Percentiles rank a stretch among this genome's conserved stretches.
These are phyloP conservation scores for Vigna mungo DNA, from an alignment of 306 rosid genomes.

Conservation along the genomic window DNA sequence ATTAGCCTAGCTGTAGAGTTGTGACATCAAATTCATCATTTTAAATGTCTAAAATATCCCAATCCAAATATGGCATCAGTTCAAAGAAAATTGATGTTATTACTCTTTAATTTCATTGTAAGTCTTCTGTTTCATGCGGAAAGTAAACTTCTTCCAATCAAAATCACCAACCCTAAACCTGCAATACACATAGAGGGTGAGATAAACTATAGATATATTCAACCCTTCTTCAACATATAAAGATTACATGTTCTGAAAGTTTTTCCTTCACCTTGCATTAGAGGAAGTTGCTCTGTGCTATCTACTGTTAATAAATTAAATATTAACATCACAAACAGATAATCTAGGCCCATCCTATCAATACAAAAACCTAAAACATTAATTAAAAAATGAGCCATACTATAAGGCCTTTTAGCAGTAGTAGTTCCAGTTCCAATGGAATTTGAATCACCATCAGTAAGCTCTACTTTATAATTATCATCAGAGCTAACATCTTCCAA, in stretches of 20 bases:
- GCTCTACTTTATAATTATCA: slow-evolving; percentile 93
- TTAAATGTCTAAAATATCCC: slow-evolving; percentile 10
- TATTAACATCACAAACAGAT: slow-evolving; percentile 29
- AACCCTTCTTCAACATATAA: slow-evolving; percentile 34
- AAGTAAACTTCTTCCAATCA: slow-evolving; percentile 90
- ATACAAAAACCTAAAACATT: slow-evolving; percentile 24
- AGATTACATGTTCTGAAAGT: background rate
- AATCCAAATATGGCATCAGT: slow-evolving; percentile 25
- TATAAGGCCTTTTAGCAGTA: slow-evolving; percentile 62
- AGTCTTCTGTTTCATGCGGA: slow-evolving; percentile 94
- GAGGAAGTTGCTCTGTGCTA: slow-evolving; percentile 80
- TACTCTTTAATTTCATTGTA: slow-evolving; percentile 89
- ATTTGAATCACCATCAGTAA: slow-evolving; percentile 85
- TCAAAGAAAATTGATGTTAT: slow-evolving; percentile 39
- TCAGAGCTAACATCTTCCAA: slow-evolving; percentile 38
- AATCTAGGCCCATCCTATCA: slow-evolving; percentile 26
- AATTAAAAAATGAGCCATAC: slow-evolving; percentile 51
- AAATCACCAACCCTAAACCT: slow-evolving; percentile 94
- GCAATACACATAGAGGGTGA: slow-evolving; percentile 45
- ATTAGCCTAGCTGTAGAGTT: background rate
- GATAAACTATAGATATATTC: slow-evolving; percentile 44
- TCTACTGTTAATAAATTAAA: slow-evolving; percentile 64
- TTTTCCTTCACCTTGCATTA: slow-evolving; percentile 50
- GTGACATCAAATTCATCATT: slow-evolving; percentile 17
- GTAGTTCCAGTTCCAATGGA: slow-evolving; percentile 70